phyloP scores from a whole-genome alignment of 352 stramenopile genomes.

The Lagenidium giganteum region DNA sequence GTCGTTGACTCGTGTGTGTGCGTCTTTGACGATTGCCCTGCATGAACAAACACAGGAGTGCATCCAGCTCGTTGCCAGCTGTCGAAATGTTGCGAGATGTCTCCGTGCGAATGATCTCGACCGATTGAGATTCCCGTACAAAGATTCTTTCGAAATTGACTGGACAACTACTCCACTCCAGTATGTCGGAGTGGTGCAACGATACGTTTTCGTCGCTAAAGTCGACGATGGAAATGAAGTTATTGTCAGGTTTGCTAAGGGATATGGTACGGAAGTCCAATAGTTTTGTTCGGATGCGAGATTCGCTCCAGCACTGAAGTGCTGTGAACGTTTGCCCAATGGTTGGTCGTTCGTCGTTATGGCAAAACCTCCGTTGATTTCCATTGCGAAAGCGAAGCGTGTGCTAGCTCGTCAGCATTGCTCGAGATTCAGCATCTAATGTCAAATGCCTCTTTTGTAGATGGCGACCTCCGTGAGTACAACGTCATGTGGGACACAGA shows the following conservation, averaged over 20 bases:
- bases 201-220: conserved; percentile 14
- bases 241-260: conserved; percentile 18
- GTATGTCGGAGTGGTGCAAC: conserved; percentile 15
- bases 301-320: conserved; percentile 14
- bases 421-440: conserved; percentile 2
- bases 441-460: conserved; percentile 2
- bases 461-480: conserved; percentile 8
- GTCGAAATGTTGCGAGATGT: conserved; percentile 5
- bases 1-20: conserved; percentile 10
- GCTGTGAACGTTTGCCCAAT: conserved; percentile 11
- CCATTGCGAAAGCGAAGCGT: neutral
- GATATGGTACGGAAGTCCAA: conserved; percentile 18
- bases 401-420: conserved; percentile 6
- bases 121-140: conserved; percentile 22
- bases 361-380: conserved; percentile 12
- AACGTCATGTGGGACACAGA: conserved; percentile 19
- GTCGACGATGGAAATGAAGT: conserved; percentile 7
- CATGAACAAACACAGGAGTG: conserved; percentile 8
- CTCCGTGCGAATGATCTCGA: conserved; percentile 2
- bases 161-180: conserved; percentile 7
- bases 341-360: conserved; percentile 27
- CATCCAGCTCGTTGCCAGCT: neutral
- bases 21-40: conserved; percentile 13
- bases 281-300: conserved; percentile 11
- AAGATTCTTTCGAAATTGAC: conserved; percentile 14